Evolutionary conservation across 202 grass and related monocot species (phyloP), one percentile per base, ranked within the genome.

Genomic region (Carex sylvatica): DNA sequence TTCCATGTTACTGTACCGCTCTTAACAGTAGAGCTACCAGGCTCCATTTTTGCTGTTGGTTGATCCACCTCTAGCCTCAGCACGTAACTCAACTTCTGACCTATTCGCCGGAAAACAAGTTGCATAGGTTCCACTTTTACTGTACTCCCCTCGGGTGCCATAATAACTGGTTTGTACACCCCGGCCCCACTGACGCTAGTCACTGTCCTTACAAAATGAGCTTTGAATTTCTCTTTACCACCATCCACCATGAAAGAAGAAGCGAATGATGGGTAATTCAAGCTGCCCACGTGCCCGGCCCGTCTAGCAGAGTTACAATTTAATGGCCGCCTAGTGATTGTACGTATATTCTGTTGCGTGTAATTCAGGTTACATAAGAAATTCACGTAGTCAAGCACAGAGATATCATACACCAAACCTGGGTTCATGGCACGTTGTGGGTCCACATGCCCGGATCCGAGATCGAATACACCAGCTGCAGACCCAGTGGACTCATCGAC

Each of bases 381-480:
- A 69, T 69, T 91, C 35, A 94, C 7, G 74, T 97, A 97, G 84
- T 92, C 90, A 0, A 16, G 6, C 0, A 88, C 67, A 0, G 69
- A 2, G 75, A 93, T 74, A 91, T 97, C 95, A 75, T 97, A 97
- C 61, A 97, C 85, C 52, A 98, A 87, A 0, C 95, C 95, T 0
- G 95, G 95, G 84, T 98, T 90, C 90, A 98, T 94, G 61, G 92
- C 95, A 23, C 92, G 92, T 92, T 88, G 90, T 22, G 95, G 95
- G 87, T 98, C 79, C n/a, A 93, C 92, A 77, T 98, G 92, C 23
- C 92, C 92, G 8, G 95, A 74, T 22, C 95, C 95, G 9, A 90
- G 88, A 86, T 91, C 95, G 70, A 98, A 98, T 38, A 74, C 87
- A 58, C 80, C 87, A 9, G 92, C 89, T 26, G 71, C 78, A 19